Percentiles rank a stretch among this genome's conserved stretches.
phyloP scores from a whole-genome alignment of 75 land plant genomes.

The Pinus tabuliformis region DNA sequence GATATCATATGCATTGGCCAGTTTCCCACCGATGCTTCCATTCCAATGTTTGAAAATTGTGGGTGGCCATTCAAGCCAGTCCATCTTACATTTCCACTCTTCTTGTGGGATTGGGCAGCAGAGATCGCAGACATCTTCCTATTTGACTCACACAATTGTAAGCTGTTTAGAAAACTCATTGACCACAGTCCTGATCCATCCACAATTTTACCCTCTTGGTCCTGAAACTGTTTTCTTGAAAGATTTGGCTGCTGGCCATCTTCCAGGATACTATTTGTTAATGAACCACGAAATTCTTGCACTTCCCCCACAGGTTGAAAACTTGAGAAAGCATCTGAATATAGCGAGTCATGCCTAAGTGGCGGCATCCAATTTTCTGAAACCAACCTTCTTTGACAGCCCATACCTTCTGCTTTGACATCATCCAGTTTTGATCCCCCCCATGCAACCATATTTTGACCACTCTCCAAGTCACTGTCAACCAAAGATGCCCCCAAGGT shows the following conservation, averaged over 20 bases:
- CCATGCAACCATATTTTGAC: slow-evolving; percentile 9
- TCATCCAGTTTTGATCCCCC: background rate
- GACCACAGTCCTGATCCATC: background rate
- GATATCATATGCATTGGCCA: too few species aligned
- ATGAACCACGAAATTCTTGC: background rate
- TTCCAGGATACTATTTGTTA: background rate
- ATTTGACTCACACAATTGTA: slow-evolving; percentile 27
- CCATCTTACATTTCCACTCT: too few species aligned
- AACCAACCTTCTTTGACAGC: background rate
- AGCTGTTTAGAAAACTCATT: slow-evolving; percentile 27
- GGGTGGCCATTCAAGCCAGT: too few species aligned
- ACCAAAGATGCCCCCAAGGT: background rate
- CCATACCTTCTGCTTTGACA: slow-evolving; percentile 4
- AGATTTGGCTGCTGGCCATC: background rate
- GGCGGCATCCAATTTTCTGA: slow-evolving; percentile 12
- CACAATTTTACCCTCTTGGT: background rate
- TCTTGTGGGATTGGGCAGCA: too few species aligned
- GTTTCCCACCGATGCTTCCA: too few species aligned
- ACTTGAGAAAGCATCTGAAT: background rate
- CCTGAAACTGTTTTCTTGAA: background rate
- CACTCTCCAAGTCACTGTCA: background rate
- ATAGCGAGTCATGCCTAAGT: background rate
- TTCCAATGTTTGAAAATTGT: too few species aligned
- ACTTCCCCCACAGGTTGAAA: background rate
- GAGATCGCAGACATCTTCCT: slow-evolving; percentile 17